A percentile compares a stretch with the other conserved stretches of the same genome.
phyloP scores from a whole-genome alignment of 2,329 filamentous ascomycete genomes.

The Coniochaeta sp. region DNA sequence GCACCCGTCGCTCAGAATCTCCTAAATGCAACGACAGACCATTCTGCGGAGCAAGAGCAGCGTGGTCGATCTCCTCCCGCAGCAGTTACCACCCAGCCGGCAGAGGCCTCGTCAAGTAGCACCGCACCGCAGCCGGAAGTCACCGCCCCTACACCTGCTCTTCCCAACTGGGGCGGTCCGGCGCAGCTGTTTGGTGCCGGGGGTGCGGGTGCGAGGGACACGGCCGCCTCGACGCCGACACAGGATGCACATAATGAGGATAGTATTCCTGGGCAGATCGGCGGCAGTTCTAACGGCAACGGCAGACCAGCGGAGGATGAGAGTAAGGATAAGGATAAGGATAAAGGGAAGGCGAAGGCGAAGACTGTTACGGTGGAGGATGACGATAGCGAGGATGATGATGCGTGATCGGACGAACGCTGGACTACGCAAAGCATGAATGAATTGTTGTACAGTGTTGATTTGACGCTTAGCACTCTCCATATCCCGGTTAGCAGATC shows the following conservation, averaged over 20 bases:
- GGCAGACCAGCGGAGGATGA: too few relatives aligned
- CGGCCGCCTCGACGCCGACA: background rate
- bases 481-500: too few relatives aligned
- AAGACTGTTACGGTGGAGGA: constrained; percentile 3
- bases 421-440: too few relatives aligned
- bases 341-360: background rate
- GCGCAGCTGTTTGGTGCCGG: background rate
- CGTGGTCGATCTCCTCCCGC: background rate
- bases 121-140: background rate
- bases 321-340: background rate
- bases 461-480: too few relatives aligned
- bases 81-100: background rate
- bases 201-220: background rate
- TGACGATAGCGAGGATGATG: background rate
- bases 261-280: background rate
- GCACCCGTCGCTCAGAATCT: background rate
- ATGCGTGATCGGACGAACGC: background rate
- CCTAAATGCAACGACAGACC: background rate
- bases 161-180: constrained; percentile 2
- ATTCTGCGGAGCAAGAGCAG: background rate
- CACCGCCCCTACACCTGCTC: background rate
- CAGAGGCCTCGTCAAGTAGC: background rate
- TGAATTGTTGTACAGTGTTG: too few relatives aligned
- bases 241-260: background rate
- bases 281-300: background rate